These are phyloP conservation scores for Gliomastix tumulicola DNA, from an alignment of 2,329 filamentous ascomycete genomes.

Conservation along the genomic window DNA sequence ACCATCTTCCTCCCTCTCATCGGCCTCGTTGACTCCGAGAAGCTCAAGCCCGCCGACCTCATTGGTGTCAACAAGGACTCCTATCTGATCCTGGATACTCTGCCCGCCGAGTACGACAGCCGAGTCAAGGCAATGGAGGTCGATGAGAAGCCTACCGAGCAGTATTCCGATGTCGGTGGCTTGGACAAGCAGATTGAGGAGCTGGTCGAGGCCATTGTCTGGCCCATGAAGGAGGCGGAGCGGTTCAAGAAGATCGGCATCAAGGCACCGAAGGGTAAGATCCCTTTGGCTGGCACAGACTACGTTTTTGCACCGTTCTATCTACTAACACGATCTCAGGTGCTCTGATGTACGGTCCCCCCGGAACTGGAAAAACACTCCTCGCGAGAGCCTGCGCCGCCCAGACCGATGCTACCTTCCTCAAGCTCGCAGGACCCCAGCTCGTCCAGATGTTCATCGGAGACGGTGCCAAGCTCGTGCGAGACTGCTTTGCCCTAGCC, in stretches of 20 bases:
- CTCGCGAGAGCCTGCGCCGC: constrained; percentile 93
- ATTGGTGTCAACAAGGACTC: constrained; percentile 99
- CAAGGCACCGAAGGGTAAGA: constrained; percentile 93
- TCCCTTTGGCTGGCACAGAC: too few species aligned
- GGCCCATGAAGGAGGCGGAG: constrained; percentile 99
- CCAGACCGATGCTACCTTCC: constrained; percentile 96
- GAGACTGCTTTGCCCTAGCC: constrained; percentile 93
- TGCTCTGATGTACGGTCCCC: constrained; percentile 95
- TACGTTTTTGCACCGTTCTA: constrained; percentile 75
- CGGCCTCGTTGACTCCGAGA: constrained; percentile 90
- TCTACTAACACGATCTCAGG: constrained; percentile 45
- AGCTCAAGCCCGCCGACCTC: constrained; percentile 89
- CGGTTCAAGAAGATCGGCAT: constrained; percentile 99
- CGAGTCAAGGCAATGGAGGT: constrained; percentile 99
- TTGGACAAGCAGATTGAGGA: constrained; percentile 99
- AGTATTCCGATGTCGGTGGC: constrained; percentile 96
- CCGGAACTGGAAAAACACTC: constrained; percentile 84
- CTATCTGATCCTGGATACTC: constrained; percentile 91
- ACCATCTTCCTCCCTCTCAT: constrained; percentile 98
- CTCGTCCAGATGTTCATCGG: constrained; percentile 99
- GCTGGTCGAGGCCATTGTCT: constrained; percentile 95
- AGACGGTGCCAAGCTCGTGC: constrained; percentile 94
- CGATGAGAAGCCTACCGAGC: constrained; percentile 98
- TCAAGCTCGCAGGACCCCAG: constrained; percentile 95
- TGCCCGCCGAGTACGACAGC: constrained; percentile 97